Base-by-base conservation (phyloP, 139 green algal genomes). In the Choricystis sp. region DNA sequence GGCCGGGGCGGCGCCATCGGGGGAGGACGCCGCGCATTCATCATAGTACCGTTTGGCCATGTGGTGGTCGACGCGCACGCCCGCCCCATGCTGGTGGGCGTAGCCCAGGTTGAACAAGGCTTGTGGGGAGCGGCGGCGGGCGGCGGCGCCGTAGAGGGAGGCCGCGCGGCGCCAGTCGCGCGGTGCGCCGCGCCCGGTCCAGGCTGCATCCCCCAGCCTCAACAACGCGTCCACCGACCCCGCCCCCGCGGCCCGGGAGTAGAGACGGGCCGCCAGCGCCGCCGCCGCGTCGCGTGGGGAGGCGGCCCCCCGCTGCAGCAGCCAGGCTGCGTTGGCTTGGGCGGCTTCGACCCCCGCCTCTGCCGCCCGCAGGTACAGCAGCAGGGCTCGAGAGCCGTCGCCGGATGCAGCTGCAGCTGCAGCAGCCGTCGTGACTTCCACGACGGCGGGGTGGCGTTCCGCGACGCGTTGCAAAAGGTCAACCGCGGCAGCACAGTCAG, bases 21-120 rank as follows among this genome's bases (percentile, higher is more conserved):
- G 9, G 40, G 9, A 9, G 40, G 16, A 3, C 26, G 1, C 2
- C 31, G 26, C 40, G 28, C 48, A 65, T 61, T 68, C 71, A 70
- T 91, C 83, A 52, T 83, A 91, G 65, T 69, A 85, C 3, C 83
- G 74, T 68, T 89, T 89, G 31, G 83, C 83, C 62, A 91, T 69
- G 66, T 85, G 76, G 3, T 77, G 28, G 69, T 91, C 83, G 25
- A 71, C 64, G 1, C 82, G 80, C 56, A 95, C 72, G 2, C 92
- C 92, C 40, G 80, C 75, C 2, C 90, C 91, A 66, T 78, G 86
- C 77, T 96, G 77, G 68, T 98, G 85, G 84, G 93, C 92, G 69
- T 79, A 91, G 21, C 88, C 92, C 23, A 97, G 73, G 75, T 97
- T 96, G 79, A 95, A 97, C 69, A 92, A 82, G 24, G 90, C 88